Conservation (phyloP, 441 rosid species). For the Kokia cookei region DNA sequence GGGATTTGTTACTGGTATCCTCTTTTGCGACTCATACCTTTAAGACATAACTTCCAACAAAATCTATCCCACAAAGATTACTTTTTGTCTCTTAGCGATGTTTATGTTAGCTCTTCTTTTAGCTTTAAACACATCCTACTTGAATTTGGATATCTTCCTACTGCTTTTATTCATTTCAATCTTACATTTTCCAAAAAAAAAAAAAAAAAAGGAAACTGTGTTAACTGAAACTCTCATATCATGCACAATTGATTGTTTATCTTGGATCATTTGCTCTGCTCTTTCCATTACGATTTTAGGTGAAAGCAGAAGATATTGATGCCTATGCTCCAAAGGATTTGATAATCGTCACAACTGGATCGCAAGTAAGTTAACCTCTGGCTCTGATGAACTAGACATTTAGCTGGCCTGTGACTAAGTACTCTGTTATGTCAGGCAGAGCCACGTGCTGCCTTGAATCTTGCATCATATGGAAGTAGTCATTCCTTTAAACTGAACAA, state of each 20-base stretch:
- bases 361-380: slow-evolving; percentile 65
- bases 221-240: not conserved
- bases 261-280: slow-evolving; percentile 6
- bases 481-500: slow-evolving; percentile 76
- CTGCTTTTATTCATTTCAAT: not conserved
- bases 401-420: slow-evolving; percentile 23
- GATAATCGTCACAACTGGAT: slow-evolving; percentile 91
- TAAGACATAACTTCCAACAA: not conserved
- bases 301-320: slow-evolving; percentile 93
- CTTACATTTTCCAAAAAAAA: not conserved
- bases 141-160: not conserved
- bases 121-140: not conserved
- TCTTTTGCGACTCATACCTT: not conserved
- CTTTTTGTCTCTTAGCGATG: not conserved
- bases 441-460: slow-evolving; percentile 95
- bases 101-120: not conserved
- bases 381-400: not conserved
- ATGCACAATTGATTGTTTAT: not conserved
- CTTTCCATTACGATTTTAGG: slow-evolving; percentile 26
- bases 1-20: not conserved
- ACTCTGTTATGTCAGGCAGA: slow-evolving; percentile 73
- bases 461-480: slow-evolving; percentile 91
- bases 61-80: not conserved
- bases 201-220: not conserved
- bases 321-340: slow-evolving; percentile 91